These are phyloP conservation scores for Phytomonas serpens DNA, from an alignment of 208 protist species.

Conservation along the genomic window DNA sequence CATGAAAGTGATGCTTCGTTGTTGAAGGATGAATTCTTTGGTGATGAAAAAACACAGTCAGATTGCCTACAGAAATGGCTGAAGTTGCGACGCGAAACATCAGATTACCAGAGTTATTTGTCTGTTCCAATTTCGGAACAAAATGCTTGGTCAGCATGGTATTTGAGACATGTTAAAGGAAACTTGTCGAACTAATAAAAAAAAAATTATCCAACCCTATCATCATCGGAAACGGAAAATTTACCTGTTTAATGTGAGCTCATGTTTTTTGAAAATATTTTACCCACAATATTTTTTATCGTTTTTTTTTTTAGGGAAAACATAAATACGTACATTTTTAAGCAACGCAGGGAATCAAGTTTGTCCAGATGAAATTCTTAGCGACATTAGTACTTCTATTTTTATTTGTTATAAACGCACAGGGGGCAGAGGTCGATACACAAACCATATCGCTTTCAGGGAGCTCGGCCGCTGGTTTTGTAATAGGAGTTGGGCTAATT, in stretches of 20 bases:
- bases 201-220: not conserved
- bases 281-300: conserved; percentile 7
- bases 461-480: conserved; percentile 45
- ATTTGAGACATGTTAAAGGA: conserved; percentile 53
- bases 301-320: not conserved
- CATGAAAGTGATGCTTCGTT: conserved; percentile 26
- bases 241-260: not conserved
- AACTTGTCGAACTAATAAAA: conserved; percentile 3
- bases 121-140: conserved; percentile 55
- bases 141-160: conserved; percentile 67
- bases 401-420: conserved; percentile 5
- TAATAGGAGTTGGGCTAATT: conserved; percentile 48
- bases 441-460: conserved; percentile 61
- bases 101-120: conserved; percentile 65
- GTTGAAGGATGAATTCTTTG: conserved; percentile 44
- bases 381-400: conserved; percentile 15
- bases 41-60: conserved; percentile 15
- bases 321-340: conserved; percentile 7
- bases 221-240: conserved; percentile 3
- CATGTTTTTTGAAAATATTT: not conserved
- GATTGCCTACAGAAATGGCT: conserved; percentile 38
- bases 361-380: conserved; percentile 8
- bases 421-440: conserved; percentile 12
- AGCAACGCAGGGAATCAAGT: conserved; percentile 4
- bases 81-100: conserved; percentile 38